A percentile compares a stretch with the other conserved stretches of the same genome.
Evolutionary conservation across 1,284 basidiomycete species (phyloP).

Genomic region (Rhodotorula mucilaginosa): DNA sequence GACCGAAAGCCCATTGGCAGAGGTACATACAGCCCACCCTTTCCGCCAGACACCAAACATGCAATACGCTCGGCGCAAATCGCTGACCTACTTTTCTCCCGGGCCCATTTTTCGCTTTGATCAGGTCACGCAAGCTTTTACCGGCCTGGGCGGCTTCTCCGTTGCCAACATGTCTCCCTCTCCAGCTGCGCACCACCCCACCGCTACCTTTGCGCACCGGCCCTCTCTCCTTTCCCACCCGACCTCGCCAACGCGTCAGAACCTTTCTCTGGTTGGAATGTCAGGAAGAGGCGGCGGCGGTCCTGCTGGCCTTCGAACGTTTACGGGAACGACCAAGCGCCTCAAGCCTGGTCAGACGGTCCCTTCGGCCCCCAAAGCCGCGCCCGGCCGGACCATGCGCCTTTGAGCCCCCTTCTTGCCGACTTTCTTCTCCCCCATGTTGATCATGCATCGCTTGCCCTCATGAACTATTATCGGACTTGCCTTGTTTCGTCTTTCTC

Average conservation of each 20-base stretch:
- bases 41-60: neutral
- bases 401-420: neutral
- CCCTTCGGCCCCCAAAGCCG: neutral
- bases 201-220: neutral
- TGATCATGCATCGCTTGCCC: neutral
- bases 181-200: neutral
- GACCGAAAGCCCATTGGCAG: conserved; percentile 33
- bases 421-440: neutral
- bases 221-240: conserved; percentile 3
- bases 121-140: conserved; percentile 37
- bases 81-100: too few relatives aligned
- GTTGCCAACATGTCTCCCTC: conserved; percentile 15
- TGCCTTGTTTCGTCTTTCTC: too few relatives aligned
- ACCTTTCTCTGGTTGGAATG: neutral
- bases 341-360: conserved; percentile 17
- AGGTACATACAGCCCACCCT: conserved; percentile 10
- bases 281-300: neutral
- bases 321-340: conserved; percentile 20
- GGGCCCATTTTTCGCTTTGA: too few relatives aligned
- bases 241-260: conserved; percentile 15
- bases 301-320: conserved; percentile 10
- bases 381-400: conserved; percentile 13
- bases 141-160: conserved; percentile 32
- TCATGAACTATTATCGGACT: too few relatives aligned
- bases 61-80: neutral